phyloP scores from a whole-genome alignment of 2,329 filamentous ascomycete genomes.

The Acarospora socialis region DNA sequence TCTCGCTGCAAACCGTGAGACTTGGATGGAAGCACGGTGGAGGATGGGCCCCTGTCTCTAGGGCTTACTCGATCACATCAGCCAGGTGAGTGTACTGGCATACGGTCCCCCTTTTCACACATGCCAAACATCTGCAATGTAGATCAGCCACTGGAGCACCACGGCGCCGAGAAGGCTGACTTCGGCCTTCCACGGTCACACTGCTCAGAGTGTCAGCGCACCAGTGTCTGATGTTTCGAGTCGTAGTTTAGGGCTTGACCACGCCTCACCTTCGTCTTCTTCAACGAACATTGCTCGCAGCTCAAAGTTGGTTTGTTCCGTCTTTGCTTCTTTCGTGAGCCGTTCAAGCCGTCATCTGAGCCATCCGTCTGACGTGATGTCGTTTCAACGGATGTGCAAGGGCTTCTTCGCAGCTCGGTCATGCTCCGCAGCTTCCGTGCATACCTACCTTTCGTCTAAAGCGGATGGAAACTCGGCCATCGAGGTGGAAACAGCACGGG shows the following conservation, averaged over 20 bases:
- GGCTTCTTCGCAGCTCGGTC: no score
- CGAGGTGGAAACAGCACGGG: no score
- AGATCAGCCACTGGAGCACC: slow-evolving; percentile 7
- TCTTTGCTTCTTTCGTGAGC: slow-evolving; percentile 69
- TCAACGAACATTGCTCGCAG: slow-evolving; percentile 65
- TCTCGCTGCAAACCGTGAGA: background rate
- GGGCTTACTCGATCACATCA: slow-evolving; percentile 56
- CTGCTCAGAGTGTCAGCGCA: slow-evolving; percentile 29
- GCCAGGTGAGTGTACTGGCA: slow-evolving; percentile 66
- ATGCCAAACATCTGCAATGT: slow-evolving; percentile 28
- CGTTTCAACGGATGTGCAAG: no score
- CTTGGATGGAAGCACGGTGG: slow-evolving; percentile 3
- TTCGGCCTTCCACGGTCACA: slow-evolving; percentile 61
- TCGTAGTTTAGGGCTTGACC: background rate
- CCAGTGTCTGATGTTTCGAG: no score
- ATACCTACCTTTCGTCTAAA: no score
- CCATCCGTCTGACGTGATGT: no score
- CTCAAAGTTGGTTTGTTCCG: slow-evolving; percentile 72
- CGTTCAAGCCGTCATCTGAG: no score
- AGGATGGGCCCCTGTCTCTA: no score
- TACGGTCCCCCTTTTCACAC: slow-evolving; percentile 61
- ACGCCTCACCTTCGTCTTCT: slow-evolving; percentile 58
- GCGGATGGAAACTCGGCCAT: no score
- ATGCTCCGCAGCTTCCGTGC: no score
- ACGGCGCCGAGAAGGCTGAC: slow-evolving; percentile 44